Evolutionary conservation across 768 basidiomycete species (phyloP), one percentile per base, ranked within the genome.

Genomic region (Cystobasidium onofrii): DNA sequence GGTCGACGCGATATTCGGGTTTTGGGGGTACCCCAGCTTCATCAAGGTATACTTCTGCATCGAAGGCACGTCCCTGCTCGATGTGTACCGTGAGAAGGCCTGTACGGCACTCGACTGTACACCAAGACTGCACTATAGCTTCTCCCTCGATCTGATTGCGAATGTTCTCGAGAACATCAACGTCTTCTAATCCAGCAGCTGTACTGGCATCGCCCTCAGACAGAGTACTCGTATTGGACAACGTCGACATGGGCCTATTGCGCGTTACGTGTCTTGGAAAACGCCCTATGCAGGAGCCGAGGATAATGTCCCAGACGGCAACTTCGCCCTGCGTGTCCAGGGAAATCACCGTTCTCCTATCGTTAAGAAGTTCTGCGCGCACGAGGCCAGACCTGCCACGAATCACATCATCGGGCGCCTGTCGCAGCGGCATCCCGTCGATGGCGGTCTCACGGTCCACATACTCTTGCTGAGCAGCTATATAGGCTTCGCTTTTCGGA

Each of bases 91-190:
- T 88, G 74, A 99, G 83, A 27, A 91, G 86, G 7, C 95, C 95
- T 9, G 89, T 88, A 81, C 90, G 89, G 3, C 93, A 95, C 81
- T 97, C 95, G 31, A 90, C 88, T 18, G 85, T 85, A 44, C 90
- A 89, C 95, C 95, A 99, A 15, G 88, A 83, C 10, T 91, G 74
- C 36, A 77, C 87, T 33, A 90, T 88, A 0, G 90, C 91, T 80
- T 98, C 92, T 33, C 95, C 94, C 79, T 99, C 96, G n/a, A 98
- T 90, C 44, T 90, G 84, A 78, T 92, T 91, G 73, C 89, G 85
- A 23, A 97, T 91, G 50, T 87, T 85, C 81, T 97, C 95, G 64
- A 99, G 82, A 3, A 89, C 88, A 78, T 95, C 93, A 31, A 77
- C 76, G 55, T 54, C 23, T 10, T 62, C 36, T 54, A 66, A n/a